Base-by-base conservation (phyloP, 306 rosid species). In the Lablab purpureus region DNA sequence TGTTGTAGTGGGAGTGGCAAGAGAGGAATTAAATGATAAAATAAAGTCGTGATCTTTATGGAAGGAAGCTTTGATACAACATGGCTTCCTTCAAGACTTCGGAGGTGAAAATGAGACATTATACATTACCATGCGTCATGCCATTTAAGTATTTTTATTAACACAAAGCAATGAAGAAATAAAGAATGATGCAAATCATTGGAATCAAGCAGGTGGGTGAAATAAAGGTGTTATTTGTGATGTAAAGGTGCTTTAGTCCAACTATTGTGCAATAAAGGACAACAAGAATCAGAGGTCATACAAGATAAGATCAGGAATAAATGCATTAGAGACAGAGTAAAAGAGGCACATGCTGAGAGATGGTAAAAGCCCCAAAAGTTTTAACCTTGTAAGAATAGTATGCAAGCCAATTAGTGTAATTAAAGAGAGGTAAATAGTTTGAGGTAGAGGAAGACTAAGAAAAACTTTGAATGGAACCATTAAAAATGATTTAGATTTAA, bases 291-390 rank as follows among this genome's bases (percentile, higher is more conserved):
- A n/a, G 17, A n/a, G 15, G 47, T 32, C n/a, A 63, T 63, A 34
- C 25, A 34, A 64, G 27, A 64, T 64, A 64, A 64, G 27, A 64
- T 34, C 70, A 34, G 15, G 25, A 64, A 64, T 64, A 27, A n/a
- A 64, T 64, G 70, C 7, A 32, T 9, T n/a, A 10, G 17, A 34
- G 27, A n/a, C 6, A 19, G 6, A 10, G 51, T 37, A 40, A 2
- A n/a, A 37, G 30, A 17, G 70, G 15, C 27, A 64, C 47, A 17
- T 62, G 11, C 25, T 55, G 62, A 21, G 17, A 55, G 30, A 4
- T 21, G 62, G 7, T 54, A 54, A 11, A 21, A 54, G 28, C 62
- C 30, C 25, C 30, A 22, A 25, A 55, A 22, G 60, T 2, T 21
- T 54, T 21, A 51, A 54, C 60, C 60, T 25, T 62, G 67, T 18